Conservation (phyloP, 306 rosid genomes). For the Boehmeria nivea region DNA sequence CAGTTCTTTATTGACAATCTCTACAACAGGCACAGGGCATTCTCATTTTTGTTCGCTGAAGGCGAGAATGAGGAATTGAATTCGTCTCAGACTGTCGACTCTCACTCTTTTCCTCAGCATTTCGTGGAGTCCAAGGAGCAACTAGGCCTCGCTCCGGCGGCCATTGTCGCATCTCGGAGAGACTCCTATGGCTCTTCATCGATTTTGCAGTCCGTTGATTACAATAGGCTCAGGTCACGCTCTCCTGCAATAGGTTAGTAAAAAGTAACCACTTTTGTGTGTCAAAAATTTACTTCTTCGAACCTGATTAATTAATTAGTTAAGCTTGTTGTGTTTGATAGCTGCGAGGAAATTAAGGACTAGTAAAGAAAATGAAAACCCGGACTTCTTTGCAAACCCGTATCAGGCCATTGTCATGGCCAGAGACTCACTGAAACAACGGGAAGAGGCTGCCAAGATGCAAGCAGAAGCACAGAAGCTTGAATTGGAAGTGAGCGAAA, state of each 20-base stretch:
- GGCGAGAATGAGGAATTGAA: conserved; percentile 88
- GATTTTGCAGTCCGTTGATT: conserved; percentile 63
- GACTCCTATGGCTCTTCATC: conserved; percentile 54
- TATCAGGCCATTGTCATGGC: conserved; percentile 86
- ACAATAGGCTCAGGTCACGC: conserved; percentile 52
- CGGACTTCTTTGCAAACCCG: conserved; percentile 49
- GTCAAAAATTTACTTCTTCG: neutral
- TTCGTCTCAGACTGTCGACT: conserved; percentile 72
- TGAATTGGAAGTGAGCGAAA: conserved; percentile 65
- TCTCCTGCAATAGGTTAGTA: conserved; percentile 69
- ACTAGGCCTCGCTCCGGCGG: conserved; percentile 89
- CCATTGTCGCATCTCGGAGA: conserved; percentile 59
- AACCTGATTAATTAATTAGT: neutral
- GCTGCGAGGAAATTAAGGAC: conserved; percentile 49
- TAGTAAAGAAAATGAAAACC: conserved; percentile 76
- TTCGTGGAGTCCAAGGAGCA: conserved; percentile 61
- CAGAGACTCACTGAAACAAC: conserved; percentile 80
- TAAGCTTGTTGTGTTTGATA: conserved; percentile 16
- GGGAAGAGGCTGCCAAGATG: conserved; percentile 65
- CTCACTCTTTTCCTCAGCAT: conserved; percentile 90
- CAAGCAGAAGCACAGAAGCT: conserved; percentile 61
- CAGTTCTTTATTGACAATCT: neutral
- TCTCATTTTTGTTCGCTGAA: conserved; percentile 71
- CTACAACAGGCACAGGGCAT: conserved; percentile 75
- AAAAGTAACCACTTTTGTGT: neutral